Percentiles rank a stretch among this genome's conserved stretches.
These are phyloP conservation scores for Macrophomina pseudophaseolina DNA, from an alignment of 2,329 filamentous ascomycete species.

Conservation along the genomic window DNA sequence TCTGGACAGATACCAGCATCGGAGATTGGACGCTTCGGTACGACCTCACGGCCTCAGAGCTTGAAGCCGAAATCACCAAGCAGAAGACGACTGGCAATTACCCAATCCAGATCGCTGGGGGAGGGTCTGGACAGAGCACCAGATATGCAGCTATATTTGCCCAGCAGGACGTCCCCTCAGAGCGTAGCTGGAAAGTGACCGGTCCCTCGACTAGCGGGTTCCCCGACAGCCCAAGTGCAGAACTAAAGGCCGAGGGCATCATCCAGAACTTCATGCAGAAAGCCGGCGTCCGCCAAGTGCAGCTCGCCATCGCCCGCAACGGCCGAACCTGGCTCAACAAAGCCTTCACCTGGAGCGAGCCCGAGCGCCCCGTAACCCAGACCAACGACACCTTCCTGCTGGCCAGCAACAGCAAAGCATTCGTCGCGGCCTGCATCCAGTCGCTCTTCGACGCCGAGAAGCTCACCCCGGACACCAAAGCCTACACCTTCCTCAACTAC, in stretches of 20 bases:
- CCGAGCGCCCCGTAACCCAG: slow-evolving; percentile 26
- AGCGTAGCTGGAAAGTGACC: slow-evolving; percentile 31
- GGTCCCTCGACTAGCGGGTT: slow-evolving; percentile 32
- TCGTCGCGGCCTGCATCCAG: slow-evolving; percentile 32
- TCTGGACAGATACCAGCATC: slow-evolving; percentile 34
- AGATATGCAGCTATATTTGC: slow-evolving; percentile 34
- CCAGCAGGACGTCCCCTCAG: slow-evolving; percentile 28
- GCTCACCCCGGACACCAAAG: slow-evolving; percentile 30
- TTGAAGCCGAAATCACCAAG: slow-evolving; percentile 29
- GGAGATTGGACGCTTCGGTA: slow-evolving; percentile 32
- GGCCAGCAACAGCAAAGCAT: slow-evolving; percentile 34
- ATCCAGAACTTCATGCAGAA: slow-evolving; percentile 33
- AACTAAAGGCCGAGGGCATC: neutral
- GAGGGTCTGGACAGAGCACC: slow-evolving; percentile 22
- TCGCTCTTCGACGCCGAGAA: slow-evolving; percentile 29
- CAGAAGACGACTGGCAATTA: slow-evolving; percentile 29
- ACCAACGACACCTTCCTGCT: slow-evolving; percentile 34
- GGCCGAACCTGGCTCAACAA: slow-evolving; percentile 32
- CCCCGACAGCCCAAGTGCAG: slow-evolving; percentile 28
- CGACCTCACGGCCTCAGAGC: slow-evolving; percentile 29
- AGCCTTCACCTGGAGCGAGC: slow-evolving; percentile 35
- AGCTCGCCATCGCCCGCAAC: slow-evolving; percentile 32
- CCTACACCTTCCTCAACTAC: slow-evolving; percentile 34
- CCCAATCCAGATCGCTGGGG: slow-evolving; percentile 31
- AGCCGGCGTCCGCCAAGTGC: slow-evolving; percentile 34